Base-by-base conservation (phyloP, 176 grass and related monocot species). In the Zoysia pacifica region DNA sequence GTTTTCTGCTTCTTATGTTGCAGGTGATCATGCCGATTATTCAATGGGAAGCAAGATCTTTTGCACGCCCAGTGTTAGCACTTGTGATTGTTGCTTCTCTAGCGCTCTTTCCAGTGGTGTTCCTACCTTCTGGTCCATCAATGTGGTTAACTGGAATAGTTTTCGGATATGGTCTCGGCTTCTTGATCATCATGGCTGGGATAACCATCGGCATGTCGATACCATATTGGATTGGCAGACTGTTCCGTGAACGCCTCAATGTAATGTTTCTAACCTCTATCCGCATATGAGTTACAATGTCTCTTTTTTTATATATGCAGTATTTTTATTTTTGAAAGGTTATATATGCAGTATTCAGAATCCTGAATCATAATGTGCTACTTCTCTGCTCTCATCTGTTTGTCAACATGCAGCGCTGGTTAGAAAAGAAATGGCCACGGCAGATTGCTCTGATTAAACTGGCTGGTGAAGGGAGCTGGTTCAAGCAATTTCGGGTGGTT, bases 81-180 rank as follows among this genome's bases (percentile, higher is more conserved):
- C 7, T 95, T 1, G 96, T 99, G 67, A 85, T 95, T 35, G 38
- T 99, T 39, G 59, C 73, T n/a, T 99, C 96, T 43, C 67, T 99
- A 64, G 90, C 96, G 15, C 46, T 99, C 42, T 93, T 99, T 75
- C 96, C 96, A 0, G 72, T 81, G 74, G 48, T 99, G 42, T 79
- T 99, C 59, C 48, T 99, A 50, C 96, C 96, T 76, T 99, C 96
- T n/a, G 82, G 86, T 4, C 92, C 92, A 2, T 76, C 92, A 14
- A 98, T 98, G 96, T 95, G 96, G 96, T 36, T 98, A 73, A 85
- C 90, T 12, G 96, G 92, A 48, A 98, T 98, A 78, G 87, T 95
- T 75, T 98, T 95, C 74, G 96, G 96, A 9, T 98, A 98, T 36
- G 92, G 96, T 74, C 72, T 94, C 10, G 92, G 92, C 42, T 89